A percentile compares a stretch with the other conserved stretches of the same genome.
phyloP scores from a whole-genome alignment of 2,329 filamentous ascomycete species.

The Fusarium praegraminearum region DNA sequence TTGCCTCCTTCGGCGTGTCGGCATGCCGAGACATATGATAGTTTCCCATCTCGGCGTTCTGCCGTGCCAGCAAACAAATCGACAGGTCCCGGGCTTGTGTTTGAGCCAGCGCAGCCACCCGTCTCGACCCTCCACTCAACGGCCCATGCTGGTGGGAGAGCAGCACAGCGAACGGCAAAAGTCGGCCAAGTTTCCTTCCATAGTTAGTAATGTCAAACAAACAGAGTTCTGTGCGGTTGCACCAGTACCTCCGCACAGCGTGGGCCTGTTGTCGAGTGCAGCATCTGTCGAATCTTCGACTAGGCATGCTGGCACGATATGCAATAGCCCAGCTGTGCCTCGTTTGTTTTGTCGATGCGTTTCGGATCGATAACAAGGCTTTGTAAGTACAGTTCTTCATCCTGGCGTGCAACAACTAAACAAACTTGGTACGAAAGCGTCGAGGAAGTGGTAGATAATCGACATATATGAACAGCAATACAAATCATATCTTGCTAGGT shows the following conservation, averaged over 20 bases:
- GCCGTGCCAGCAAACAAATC: constrained; percentile 11
- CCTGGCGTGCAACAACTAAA: neutral
- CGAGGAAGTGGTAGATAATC: neutral
- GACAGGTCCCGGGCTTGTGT: constrained; percentile 1
- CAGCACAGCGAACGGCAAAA: neutral
- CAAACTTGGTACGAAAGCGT: neutral
- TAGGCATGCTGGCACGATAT: constrained; percentile 12
- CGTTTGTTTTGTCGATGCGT: neutral
- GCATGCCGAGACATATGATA: neutral
- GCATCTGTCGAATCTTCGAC: constrained; percentile 23
- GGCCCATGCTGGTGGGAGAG: neutral
- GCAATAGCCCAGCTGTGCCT: constrained; percentile 2
- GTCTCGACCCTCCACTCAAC: constrained; percentile 4
- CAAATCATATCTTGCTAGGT: neutral
- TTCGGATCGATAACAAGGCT: neutral
- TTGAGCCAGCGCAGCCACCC: constrained; percentile 33
- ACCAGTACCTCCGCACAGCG: constrained; percentile 22
- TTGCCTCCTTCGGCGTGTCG: no score
- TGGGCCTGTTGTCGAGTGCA: constrained; percentile 18
- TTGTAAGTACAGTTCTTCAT: neutral
- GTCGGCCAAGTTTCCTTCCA: constrained; percentile 7
- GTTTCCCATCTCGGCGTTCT: neutral
- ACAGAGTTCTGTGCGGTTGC: constrained; percentile 13
- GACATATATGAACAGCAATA: neutral
- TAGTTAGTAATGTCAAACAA: constrained; percentile 5